phyloP scores from a whole-genome alignment of 2,329 filamentous ascomycete species.

The Pseudogymnoascus verrucosus region DNA sequence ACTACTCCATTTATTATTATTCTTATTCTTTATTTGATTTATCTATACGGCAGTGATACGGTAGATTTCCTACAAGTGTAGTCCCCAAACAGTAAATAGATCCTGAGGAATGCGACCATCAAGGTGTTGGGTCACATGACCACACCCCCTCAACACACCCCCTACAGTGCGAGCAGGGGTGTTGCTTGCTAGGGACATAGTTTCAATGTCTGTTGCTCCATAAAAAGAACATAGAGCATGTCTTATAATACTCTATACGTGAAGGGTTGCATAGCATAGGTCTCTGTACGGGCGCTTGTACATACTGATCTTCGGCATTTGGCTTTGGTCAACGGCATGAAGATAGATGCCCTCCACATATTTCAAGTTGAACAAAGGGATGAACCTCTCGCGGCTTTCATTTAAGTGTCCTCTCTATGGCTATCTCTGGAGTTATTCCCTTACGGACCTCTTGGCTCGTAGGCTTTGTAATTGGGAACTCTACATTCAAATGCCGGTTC shows the following conservation, averaged over 20 bases:
- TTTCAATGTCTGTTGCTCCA: constrained; percentile 3
- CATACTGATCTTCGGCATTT: not conserved
- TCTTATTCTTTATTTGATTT: not conserved
- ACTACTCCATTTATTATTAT: not conserved
- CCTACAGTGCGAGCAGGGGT: not conserved
- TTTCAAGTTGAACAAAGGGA: not conserved
- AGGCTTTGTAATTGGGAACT: not conserved
- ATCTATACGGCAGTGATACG: not conserved
- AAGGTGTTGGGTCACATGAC: not conserved
- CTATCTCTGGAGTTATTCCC: not conserved
- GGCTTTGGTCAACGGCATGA: not conserved
- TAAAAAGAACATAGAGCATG: constrained; percentile 5
- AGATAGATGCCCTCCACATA: not conserved
- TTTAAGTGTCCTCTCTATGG: not conserved
- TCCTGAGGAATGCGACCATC: not conserved
- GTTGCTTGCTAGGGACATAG: not conserved
- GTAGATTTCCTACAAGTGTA: not conserved
- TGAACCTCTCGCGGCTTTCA: not conserved
- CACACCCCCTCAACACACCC: not conserved
- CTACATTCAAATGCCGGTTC: not conserved
- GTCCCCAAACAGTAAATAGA: not conserved
- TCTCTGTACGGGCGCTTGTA: not conserved
- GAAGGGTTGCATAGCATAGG: not conserved
- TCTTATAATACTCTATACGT: not conserved
- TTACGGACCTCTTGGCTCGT: not conserved